Evolutionary conservation across 352 stramenopile species (phyloP), one percentile per base, ranked within the genome.

Genomic region (Phytopythium cucurbitacearum): DNA sequence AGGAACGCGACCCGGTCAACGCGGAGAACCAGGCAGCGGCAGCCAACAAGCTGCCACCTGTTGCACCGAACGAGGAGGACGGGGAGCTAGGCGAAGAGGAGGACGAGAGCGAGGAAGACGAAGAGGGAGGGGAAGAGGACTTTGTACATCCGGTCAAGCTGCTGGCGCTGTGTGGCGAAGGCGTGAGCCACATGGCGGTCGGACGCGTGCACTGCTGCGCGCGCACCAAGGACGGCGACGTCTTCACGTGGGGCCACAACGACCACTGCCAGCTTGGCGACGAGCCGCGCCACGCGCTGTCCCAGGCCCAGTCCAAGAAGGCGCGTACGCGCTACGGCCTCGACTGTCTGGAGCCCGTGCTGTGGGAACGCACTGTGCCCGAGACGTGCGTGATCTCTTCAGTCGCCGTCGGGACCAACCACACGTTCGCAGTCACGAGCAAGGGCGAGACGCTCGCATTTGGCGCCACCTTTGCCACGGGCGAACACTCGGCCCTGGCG

Each of bases 221-320:
- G 3, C 71, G 63, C 16, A 91, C 84, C 1, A 91, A 88, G 56
- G 80, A 89, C 12, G 81, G 84, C 37, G 84, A 92, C 48, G 76
- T 92, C 3, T 94, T 86, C 51, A 89, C 84, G 15, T 94, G 84
- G 84, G 84, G 84, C 7, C 80, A 91, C 15, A 94, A 92, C 45
- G 78, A 91, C 48, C 84, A 91, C 56, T 90, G 78, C 34, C 84
- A 94, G 43, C 56, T 92, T 3, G 83, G 83, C 5, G 66, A 79
- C 11, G 83, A 93, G 45, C 71, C 77, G 9, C 48, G 70, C 0
- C 81, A 94, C 48, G 79, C 76, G 51, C 39, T 92, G 3, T 69
- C 71, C 1, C 73, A 81, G 11, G 62, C 71, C 0, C 59, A 77
- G 39, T 67, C 67, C 11, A 87, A 71, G 51, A 89, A 89, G 53